These are phyloP conservation scores for Bruguiera hainesii DNA, from an alignment of 441 rosid species.

Conservation along the genomic window DNA sequence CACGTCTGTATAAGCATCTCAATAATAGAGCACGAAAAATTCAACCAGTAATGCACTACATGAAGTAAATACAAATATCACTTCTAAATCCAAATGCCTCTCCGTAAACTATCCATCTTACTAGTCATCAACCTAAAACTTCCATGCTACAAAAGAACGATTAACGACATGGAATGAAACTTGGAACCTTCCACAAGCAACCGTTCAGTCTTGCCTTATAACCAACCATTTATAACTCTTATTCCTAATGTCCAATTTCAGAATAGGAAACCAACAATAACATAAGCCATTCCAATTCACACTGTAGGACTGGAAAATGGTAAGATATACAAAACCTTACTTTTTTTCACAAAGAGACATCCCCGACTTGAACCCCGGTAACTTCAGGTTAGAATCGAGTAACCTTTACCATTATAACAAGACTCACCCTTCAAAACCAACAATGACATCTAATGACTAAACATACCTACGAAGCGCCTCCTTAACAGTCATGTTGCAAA, in stretches of 20 bases:
- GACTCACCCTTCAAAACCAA: no score
- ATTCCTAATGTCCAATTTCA: not conserved
- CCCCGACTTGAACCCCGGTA: no score
- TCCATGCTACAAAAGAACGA: not conserved
- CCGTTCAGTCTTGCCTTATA: no score
- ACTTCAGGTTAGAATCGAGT: no score
- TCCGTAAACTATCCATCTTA: not conserved
- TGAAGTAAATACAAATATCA: not conserved
- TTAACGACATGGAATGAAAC: no score
- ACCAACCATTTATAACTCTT: not conserved
- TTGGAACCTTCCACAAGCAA: no score
- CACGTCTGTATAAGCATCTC: not conserved
- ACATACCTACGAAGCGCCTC: slow-evolving; percentile 63
- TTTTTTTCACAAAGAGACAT: no score
- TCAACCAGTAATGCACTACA: not conserved
- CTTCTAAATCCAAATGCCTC: not conserved
- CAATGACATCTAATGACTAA: not conserved
- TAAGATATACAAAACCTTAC: no score
- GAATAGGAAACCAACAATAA: not conserved
- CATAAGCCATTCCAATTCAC: no score
- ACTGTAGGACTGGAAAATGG: no score
- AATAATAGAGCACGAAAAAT: not conserved
- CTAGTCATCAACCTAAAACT: not conserved
- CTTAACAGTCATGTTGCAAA: slow-evolving; percentile 85
- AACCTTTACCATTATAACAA: no score